These are phyloP conservation scores for Prasinococcaceae sp. DNA, from an alignment of 139 green algal species.

Conservation along the genomic window DNA sequence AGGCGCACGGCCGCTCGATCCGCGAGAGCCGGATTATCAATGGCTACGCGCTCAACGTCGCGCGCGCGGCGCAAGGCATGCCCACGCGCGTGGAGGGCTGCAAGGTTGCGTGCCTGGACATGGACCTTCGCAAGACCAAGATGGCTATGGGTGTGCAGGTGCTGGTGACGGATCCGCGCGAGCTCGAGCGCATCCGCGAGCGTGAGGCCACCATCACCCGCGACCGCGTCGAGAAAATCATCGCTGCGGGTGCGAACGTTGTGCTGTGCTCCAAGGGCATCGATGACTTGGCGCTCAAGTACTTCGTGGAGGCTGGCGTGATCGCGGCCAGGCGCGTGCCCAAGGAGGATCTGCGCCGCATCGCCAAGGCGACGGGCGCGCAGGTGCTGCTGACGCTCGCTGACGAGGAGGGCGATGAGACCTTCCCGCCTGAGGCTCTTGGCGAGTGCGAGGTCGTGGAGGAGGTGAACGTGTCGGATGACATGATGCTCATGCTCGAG, in stretches of 20 bases:
- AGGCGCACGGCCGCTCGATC: slow-evolving; percentile 83
- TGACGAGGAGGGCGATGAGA: slow-evolving; percentile 94
- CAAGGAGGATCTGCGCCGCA: slow-evolving; percentile 88
- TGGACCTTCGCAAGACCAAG: slow-evolving; percentile 42
- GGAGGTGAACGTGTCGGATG: slow-evolving; percentile 56
- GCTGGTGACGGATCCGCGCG: slow-evolving; percentile 82
- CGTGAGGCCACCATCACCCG: slow-evolving; percentile 91
- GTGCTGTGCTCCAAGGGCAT: slow-evolving; percentile 98
- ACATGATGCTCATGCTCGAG: slow-evolving; percentile 65
- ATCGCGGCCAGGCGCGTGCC: slow-evolving; percentile 79
- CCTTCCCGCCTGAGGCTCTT: slow-evolving; percentile 67
- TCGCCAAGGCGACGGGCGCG: slow-evolving; percentile 81
- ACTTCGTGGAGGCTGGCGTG: slow-evolving; percentile 93
- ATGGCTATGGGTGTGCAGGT: slow-evolving; percentile 48
- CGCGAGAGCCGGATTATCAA: slow-evolving; percentile 72
- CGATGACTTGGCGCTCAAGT: slow-evolving; percentile 95
- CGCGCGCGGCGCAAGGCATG: slow-evolving; percentile 50
- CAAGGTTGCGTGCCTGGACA: slow-evolving; percentile 41
- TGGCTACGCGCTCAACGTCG: slow-evolving; percentile 90
- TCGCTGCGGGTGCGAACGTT: slow-evolving; percentile 88
- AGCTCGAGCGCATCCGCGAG: slow-evolving; percentile 89
- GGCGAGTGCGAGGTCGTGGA: slow-evolving; percentile 55
- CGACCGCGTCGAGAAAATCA: slow-evolving; percentile 80
- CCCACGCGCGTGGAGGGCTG: slow-evolving; percentile 16
- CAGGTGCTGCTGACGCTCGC: slow-evolving; percentile 70